Conservation (phyloP, 352 stramenopile species). For the Phytophthora pistaciae region DNA sequence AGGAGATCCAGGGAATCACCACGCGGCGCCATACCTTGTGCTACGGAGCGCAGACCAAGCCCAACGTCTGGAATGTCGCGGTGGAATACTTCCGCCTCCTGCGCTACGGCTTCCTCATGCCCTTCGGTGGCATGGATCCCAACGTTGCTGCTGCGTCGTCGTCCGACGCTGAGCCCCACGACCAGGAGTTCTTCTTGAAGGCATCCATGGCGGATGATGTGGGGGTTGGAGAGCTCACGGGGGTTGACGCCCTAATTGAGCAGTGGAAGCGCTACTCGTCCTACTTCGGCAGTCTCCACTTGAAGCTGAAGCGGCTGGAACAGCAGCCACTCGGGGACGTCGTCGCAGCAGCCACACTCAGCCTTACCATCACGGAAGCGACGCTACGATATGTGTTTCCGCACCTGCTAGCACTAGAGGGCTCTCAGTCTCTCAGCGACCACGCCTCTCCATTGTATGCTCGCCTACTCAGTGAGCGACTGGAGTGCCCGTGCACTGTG, state of each 20-base stretch:
- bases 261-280: conserved; percentile 45
- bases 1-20: conserved; percentile 29
- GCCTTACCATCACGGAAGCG: conserved; percentile 22
- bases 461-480: conserved; percentile 11
- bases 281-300: conserved; percentile 27
- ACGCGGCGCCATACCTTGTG: conserved; percentile 11
- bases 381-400: conserved; percentile 24
- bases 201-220: conserved; percentile 29
- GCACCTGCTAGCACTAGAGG: conserved; percentile 6
- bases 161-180: background rate
- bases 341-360: conserved; percentile 10
- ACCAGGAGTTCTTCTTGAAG: conserved; percentile 33
- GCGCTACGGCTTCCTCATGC: conserved; percentile 19
- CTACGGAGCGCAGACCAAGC: conserved; percentile 21
- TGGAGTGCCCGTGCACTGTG: conserved; percentile 12
- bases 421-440: no score
- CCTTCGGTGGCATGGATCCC: background rate
- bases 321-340: conserved; percentile 9
- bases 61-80: conserved; percentile 16
- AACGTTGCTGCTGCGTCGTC: background rate
- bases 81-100: conserved; percentile 34
- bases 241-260: conserved; percentile 21
- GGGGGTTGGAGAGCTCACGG: conserved; percentile 20
- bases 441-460: background rate
- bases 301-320: conserved; percentile 37